Percentiles rank a stretch among this genome's conserved stretches.
Conservation (phyloP, 2,329 filamentous ascomycete species). For the Microcyclosporella mali region DNA sequence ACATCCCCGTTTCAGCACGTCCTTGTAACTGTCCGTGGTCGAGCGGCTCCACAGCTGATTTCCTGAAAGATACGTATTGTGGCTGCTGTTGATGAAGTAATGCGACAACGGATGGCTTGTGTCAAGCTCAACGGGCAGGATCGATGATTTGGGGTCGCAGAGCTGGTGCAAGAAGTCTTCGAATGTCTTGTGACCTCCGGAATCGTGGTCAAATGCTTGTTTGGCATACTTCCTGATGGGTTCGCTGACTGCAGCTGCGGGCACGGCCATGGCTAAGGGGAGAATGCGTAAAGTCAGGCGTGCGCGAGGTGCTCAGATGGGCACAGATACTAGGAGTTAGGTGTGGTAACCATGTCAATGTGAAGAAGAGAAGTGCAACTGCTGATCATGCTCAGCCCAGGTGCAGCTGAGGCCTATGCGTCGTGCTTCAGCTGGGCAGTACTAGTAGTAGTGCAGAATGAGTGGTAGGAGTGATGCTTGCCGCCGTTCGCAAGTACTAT, state of each 20-base stretch:
- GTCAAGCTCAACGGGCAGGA: constrained; percentile 22
- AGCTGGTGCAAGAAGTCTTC: constrained; percentile 42
- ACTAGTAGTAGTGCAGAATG: too few species aligned
- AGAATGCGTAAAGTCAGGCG: not conserved
- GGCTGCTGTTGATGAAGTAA: constrained; percentile 91
- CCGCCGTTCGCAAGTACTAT: too few species aligned
- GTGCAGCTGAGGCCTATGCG: not conserved
- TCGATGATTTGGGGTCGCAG: constrained; percentile 12
- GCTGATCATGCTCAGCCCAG: not conserved
- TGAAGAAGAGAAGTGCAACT: not conserved
- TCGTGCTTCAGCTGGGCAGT: too few species aligned
- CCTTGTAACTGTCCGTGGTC: constrained; percentile 70
- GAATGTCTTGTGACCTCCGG: constrained; percentile 20
- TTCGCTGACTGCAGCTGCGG: constrained; percentile 7
- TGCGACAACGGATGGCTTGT: constrained; percentile 60
- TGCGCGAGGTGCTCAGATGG: not conserved
- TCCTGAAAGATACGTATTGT: constrained; percentile 72
- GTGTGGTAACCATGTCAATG: not conserved
- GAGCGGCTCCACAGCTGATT: constrained; percentile 77
- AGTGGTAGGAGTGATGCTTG: too few species aligned
- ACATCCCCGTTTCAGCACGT: constrained; percentile 64
- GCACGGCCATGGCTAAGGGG: not conserved
- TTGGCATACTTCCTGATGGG: constrained; percentile 23
- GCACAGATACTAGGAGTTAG: not conserved
- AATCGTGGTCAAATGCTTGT: constrained; percentile 14